phyloP scores from a whole-genome alignment of 306 rosid genomes.

The Ammopiptanthus mongolicus region DNA sequence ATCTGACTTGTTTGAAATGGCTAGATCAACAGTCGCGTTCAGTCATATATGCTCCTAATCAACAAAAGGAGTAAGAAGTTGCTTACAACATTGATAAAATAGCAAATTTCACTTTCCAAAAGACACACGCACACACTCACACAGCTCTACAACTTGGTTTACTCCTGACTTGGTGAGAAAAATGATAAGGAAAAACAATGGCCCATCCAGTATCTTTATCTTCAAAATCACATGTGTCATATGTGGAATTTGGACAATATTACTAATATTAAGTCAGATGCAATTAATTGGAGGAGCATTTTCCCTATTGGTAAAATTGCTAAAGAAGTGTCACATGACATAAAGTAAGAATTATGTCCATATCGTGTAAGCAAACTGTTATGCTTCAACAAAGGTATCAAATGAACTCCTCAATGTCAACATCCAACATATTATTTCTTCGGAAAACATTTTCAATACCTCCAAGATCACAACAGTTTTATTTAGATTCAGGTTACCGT shows the following conservation, averaged over 20 bases:
- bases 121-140: too few species aligned
- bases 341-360: not conserved
- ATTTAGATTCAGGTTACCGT: constrained; percentile 74
- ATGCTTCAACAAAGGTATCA: not conserved
- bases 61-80: not conserved
- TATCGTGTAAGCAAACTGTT: not conserved
- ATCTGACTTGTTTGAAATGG: constrained; percentile 50
- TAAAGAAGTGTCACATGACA: not conserved
- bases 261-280: too few species aligned
- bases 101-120: constrained; percentile 2
- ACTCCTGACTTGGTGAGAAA: not conserved
- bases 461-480: constrained; percentile 53
- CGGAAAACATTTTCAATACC: constrained; percentile 39
- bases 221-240: not conserved
- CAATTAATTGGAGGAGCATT: too few species aligned
- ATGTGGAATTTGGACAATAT: not conserved
- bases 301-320: not conserved
- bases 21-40: constrained; percentile 51
- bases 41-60: constrained; percentile 43
- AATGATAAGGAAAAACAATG: not conserved
- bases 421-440: not conserved
- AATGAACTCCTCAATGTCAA: not conserved
- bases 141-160: not conserved
- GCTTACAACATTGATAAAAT: not conserved
- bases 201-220: not conserved